phyloP scores from a whole-genome alignment of 2,329 filamentous ascomycete genomes.

The Ciborinia camelliae region DNA sequence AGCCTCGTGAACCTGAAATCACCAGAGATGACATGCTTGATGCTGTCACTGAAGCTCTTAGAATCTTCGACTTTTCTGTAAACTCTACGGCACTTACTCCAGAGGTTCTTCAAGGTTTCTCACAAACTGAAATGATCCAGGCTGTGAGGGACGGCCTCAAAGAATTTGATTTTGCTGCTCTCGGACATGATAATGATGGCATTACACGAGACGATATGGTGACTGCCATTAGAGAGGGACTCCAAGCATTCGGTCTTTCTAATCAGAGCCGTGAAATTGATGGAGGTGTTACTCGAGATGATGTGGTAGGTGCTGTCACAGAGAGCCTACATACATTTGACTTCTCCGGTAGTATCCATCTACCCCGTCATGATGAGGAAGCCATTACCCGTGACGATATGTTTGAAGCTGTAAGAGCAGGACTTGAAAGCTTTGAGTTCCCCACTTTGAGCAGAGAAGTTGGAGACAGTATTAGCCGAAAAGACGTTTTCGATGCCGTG shows the following conservation, averaged over 20 bases:
- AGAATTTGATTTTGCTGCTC: slow-evolving; percentile 69
- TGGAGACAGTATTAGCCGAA: slow-evolving; percentile 61
- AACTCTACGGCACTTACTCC: slow-evolving; percentile 45
- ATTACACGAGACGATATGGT: slow-evolving; percentile 81
- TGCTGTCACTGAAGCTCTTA: slow-evolving; percentile 59
- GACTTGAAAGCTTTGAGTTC: slow-evolving; percentile 51
- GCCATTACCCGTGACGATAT: slow-evolving; percentile 61
- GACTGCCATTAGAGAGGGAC: slow-evolving; percentile 76
- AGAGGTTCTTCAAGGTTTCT: slow-evolving; percentile 51
- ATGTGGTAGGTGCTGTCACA: slow-evolving; percentile 79
- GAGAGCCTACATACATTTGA: slow-evolving; percentile 86
- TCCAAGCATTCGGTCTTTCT: slow-evolving; percentile 71
- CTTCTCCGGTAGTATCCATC: slow-evolving; percentile 59
- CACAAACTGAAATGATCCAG: slow-evolving; percentile 78
- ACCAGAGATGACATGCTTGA: slow-evolving; percentile 61
- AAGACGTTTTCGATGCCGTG: slow-evolving; percentile 83
- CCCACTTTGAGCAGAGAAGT: slow-evolving; percentile 32
- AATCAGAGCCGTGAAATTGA: slow-evolving; percentile 52
- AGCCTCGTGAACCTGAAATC: slow-evolving; percentile 52
- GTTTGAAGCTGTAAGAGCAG: slow-evolving; percentile 60
- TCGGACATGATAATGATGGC: slow-evolving; percentile 66
- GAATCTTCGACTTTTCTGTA: slow-evolving; percentile 47
- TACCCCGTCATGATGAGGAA: slow-evolving; percentile 50
- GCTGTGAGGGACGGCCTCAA: slow-evolving; percentile 84
- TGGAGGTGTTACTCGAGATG: slow-evolving; percentile 58